Conservation (phyloP, 306 rosid genomes). For the Lablab purpureus region DNA sequence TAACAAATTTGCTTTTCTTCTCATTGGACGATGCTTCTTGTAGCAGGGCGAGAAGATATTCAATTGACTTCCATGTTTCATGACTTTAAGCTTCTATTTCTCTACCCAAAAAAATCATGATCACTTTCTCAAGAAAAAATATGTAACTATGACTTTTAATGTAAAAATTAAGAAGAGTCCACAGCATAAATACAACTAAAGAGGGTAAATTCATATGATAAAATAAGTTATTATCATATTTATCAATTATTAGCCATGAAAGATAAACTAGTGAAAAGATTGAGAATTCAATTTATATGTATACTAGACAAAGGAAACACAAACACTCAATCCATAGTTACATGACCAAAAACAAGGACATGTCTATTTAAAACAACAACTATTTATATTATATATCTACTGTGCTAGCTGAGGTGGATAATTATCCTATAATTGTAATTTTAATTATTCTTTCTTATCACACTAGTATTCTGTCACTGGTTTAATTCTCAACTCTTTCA, state of each 20-base stretch:
- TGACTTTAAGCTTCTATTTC: too few relatives aligned
- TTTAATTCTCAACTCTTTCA: background rate
- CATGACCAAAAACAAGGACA: constrained; percentile 12
- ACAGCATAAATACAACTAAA: too few relatives aligned
- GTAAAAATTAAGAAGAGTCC: too few relatives aligned
- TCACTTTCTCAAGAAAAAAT: too few relatives aligned
- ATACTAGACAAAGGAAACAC: background rate
- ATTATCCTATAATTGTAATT: background rate
- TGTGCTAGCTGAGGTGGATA: background rate
- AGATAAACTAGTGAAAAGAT: background rate
- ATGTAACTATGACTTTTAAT: too few relatives aligned
- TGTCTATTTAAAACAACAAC: background rate
- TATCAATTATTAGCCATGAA: constrained; percentile 28
- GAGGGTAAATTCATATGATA: too few relatives aligned
- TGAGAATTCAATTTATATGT: background rate
- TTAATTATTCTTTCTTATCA: background rate
- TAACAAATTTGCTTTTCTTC: too few relatives aligned
- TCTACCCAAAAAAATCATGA: too few relatives aligned
- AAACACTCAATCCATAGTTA: constrained; percentile 10
- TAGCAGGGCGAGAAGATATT: too few relatives aligned
- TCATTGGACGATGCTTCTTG: too few relatives aligned
- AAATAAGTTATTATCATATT: too few relatives aligned
- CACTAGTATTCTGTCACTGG: background rate
- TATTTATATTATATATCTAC: background rate
- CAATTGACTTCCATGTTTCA: too few relatives aligned